Evolutionary conservation across 352 stramenopile species (phyloP).

Genomic region (Aphanomyces invadans): DNA sequence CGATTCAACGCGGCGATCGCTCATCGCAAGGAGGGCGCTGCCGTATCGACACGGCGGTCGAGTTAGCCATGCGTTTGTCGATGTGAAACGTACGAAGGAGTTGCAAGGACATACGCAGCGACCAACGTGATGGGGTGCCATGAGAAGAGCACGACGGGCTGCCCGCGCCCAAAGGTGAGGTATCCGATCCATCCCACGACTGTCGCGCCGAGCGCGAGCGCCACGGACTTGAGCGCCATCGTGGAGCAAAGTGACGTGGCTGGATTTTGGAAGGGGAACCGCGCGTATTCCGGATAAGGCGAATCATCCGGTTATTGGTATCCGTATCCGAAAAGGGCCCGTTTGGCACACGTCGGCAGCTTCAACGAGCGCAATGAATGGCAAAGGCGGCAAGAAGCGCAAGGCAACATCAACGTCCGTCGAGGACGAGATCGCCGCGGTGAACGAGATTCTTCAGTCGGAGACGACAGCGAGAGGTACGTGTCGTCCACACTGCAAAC

Average conservation of each 20-base stretch:
- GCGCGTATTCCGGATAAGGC: background rate
- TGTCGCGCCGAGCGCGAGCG: background rate
- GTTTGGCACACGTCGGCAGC: background rate
- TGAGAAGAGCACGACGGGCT: conserved; percentile 23
- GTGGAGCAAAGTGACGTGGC: background rate
- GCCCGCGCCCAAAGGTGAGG: background rate
- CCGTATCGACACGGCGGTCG: too few relatives aligned
- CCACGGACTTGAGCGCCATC: background rate
- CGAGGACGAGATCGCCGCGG: conserved; percentile 32
- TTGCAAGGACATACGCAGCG: conserved; percentile 19
- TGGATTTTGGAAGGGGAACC: background rate
- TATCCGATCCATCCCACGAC: conserved; percentile 19
- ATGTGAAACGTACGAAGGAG: conserved; percentile 18
- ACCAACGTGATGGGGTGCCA: conserved; percentile 21
- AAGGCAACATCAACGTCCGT: conserved; percentile 8
- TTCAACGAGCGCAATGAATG: conserved; percentile 10
- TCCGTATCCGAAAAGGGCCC: background rate
- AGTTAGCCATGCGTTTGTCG: too few relatives aligned
- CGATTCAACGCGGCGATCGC: conserved; percentile 2
- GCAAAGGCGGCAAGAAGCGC: conserved; percentile 22
- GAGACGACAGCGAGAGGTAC: conserved; percentile 27
- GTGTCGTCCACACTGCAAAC: conserved; percentile 9
- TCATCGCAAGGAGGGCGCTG: conserved; percentile 15
- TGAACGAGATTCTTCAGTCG: conserved; percentile 55
- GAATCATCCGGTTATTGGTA: too few relatives aligned